Evolutionary conservation across 2,329 filamentous ascomycete species (phyloP).

Genomic region (Aspergillus sp.): DNA sequence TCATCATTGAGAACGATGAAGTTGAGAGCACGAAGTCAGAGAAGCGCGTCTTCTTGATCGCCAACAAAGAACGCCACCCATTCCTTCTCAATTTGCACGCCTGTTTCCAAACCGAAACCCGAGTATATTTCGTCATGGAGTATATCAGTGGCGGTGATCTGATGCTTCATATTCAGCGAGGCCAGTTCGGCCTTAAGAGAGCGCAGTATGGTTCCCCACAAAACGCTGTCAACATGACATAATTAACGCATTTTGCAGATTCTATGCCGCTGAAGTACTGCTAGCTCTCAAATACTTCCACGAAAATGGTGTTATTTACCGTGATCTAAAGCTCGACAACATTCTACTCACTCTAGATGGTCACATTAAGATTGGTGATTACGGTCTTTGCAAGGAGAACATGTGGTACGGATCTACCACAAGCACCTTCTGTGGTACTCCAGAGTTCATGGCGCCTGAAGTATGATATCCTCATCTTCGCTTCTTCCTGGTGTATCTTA

Average conservation of each 20-base stretch:
- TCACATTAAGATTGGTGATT: conserved; percentile 98
- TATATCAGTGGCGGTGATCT: conserved; percentile 98
- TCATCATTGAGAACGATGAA: conserved; percentile 99
- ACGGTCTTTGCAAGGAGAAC: conserved; percentile 98
- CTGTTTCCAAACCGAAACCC: conserved; percentile 98
- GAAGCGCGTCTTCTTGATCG: conserved; percentile 95
- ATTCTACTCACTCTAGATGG: conserved; percentile 93
- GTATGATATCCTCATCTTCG: conserved; percentile 53
- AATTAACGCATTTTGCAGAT: conserved; percentile 55
- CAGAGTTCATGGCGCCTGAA: conserved; percentile 99
- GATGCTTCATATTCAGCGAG: conserved; percentile 98
- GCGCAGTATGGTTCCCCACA: conserved; percentile 72
- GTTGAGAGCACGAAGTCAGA: conserved; percentile 97
- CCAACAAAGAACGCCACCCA: conserved; percentile 94
- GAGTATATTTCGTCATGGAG: conserved; percentile 99
- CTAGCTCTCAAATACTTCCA: conserved; percentile 98
- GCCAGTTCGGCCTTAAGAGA: conserved; percentile 92
- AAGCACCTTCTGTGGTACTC: conserved; percentile 98
- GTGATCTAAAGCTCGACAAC: conserved; percentile 80
- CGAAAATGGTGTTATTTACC: conserved; percentile 97
- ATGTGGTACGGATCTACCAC: conserved; percentile 99
- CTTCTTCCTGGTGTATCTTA: conserved; percentile 19
- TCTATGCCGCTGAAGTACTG: conserved; percentile 97
- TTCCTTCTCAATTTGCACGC: conserved; percentile 95
- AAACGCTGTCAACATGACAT: not conserved